Base-by-base conservation (phyloP, 805 yeast genomes). In the Hanseniaspora lachancei region DNA sequence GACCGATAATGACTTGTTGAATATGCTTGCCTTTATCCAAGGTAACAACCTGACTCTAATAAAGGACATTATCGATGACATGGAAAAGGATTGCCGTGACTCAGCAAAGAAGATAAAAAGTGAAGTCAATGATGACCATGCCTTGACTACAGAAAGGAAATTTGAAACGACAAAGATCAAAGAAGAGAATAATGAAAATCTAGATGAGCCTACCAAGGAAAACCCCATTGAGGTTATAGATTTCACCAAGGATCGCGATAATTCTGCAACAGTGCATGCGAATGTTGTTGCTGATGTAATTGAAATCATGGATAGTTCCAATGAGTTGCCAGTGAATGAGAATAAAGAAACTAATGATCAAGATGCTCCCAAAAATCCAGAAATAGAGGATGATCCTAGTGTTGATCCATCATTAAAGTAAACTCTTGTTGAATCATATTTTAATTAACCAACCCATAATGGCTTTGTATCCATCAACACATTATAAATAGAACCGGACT, bases 1-100 rank as follows among this genome's bases (percentile, higher is more conserved):
- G 1, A 16, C 32, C 32, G 56, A 53, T 24, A 46, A 44, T 39
- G 50, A 53, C 12, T 29, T 53, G 39, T 27, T 53, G 39, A 53
- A 53, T 32, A 34, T 53, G 24, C 42, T 53, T 15, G 56, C 42
- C 5, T 53, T 44, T 29, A 53, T 53, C n/a, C 56, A 53, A 23
- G 56, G 56, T 6, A 48, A 41, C 15, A 53, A 47, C 36, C 16
- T 42, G 16, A 21, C 29, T 2, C 16, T 53, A 23, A 48, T 34
- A 13, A 48, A 53, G n/a, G 56, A 53, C 3, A 53, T 53, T 23
- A 10, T 53, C 8, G 40, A 40, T 29, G 50, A 44, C 20, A 53
- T 53, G 56, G 32, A 47, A 7, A 39, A 13, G n/a, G 56, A 53
- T 21, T 29, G 47, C 38, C 29, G 16, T 15, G 43, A 41, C 7